phyloP scores from a whole-genome alignment of 352 stramenopile species.

The Globisporangium abappressorium region DNA sequence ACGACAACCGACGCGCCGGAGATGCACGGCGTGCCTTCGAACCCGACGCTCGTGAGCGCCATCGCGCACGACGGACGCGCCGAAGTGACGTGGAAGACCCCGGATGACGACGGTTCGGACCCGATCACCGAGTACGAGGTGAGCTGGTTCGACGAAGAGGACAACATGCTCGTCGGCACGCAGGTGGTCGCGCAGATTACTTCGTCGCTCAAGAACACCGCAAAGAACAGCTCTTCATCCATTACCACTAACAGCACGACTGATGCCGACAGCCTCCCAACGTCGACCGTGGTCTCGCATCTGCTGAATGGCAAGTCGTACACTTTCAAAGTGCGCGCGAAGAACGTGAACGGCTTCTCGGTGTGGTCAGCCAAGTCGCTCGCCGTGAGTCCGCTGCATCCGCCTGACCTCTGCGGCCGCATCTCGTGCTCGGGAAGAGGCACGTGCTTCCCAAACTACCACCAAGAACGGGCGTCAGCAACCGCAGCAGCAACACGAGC shows the following conservation, averaged over 20 bases:
- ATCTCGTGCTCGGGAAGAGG: slow-evolving; percentile 61
- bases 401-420: slow-evolving; percentile 61
- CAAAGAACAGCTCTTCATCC: slow-evolving; percentile 11
- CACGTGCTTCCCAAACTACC: slow-evolving; percentile 68
- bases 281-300: slow-evolving; percentile 35
- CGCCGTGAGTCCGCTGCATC: slow-evolving; percentile 64
- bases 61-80: slow-evolving; percentile 50
- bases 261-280: slow-evolving; percentile 24
- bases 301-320: slow-evolving; percentile 64
- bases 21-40: slow-evolving; percentile 60
- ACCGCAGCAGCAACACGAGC: neutral
- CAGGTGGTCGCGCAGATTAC: slow-evolving; percentile 31
- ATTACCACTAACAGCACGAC: slow-evolving; percentile 4
- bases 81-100: slow-evolving; percentile 56
- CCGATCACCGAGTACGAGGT: slow-evolving; percentile 61
- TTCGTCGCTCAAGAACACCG: slow-evolving; percentile 16
- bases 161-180: slow-evolving; percentile 37
- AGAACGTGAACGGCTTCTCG: slow-evolving; percentile 61
- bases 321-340: slow-evolving; percentile 66
- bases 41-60: slow-evolving; percentile 54
- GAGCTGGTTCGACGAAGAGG: slow-evolving; percentile 53
- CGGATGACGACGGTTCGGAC: slow-evolving; percentile 64
- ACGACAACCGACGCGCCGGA: slow-evolving; percentile 13
- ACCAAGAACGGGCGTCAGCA: slow-evolving; percentile 10
- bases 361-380: slow-evolving; percentile 73